Base-by-base conservation (phyloP, 192 early-diverging fungal genomes). In the Diversispora eburnea region DNA sequence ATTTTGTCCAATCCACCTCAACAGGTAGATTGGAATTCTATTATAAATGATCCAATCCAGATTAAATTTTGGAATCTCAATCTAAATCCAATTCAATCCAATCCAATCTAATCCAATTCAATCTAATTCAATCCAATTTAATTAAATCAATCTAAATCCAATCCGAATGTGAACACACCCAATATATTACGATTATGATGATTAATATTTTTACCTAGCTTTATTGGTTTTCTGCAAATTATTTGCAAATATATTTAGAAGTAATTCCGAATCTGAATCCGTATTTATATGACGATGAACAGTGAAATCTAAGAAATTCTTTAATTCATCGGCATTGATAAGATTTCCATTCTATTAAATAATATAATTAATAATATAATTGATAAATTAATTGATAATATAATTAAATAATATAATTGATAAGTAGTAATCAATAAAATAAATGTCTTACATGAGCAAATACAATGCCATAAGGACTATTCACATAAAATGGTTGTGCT, bases 271-370 rank as follows among this genome's bases (percentile, higher is more conserved):
- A 84, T 99, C 98, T 5, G 98, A 99, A 77, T 98, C 96, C 10
- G 98, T 99, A 84, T 99, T 99, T 84, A 99, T 97, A 79, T 99
- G 98, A 62, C 98, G 92, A 84, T 99, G 98, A 45, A 97, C 95
- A 62, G 94, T 91, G 72, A 89, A 83, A 84, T 99, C 98, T 56
- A 99, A 79, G 71, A 93, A 98, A 39, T 87, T 83, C 73, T 89
- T 87, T 72, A 99, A 84, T 74, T 98, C 94, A 42, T 78, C 81
- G 49, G 96, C 91, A 82, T 99, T 99, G 39, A 95, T 96, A 76
- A 99, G 82, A 80, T 98, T 99, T 51, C 98, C 98, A 80, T 99
- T 99, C 92, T 94, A 33, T 33, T 33, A 33, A 33, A 33, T 33
- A 33, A 33, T 33, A 33, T 33, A 33, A 33, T 33, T 33, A 33